Conservation (phyloP, 495 filamentous ascomycete species). For the Staphylotrichum longicolle region DNA sequence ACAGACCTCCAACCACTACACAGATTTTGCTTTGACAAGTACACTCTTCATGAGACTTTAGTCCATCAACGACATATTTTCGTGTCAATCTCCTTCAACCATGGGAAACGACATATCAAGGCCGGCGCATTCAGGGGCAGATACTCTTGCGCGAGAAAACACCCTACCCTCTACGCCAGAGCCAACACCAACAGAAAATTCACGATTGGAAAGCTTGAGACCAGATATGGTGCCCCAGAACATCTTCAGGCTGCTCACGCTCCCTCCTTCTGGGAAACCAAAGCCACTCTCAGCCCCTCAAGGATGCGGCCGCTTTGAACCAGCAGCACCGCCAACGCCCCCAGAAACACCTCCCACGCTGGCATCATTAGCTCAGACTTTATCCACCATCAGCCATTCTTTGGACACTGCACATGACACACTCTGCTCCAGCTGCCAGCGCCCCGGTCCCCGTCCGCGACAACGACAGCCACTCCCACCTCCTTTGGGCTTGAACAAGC, state of each 20-base stretch:
- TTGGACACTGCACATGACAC: background rate
- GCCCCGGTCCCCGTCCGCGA: background rate
- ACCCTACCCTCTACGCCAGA: background rate
- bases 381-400: too few species aligned
- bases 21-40: too few species aligned
- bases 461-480: background rate
- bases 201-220: background rate
- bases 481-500: too few species aligned
- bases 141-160: background rate
- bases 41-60: too few species aligned
- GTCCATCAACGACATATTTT: too few species aligned
- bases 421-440: conserved; percentile 11
- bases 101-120: conserved; percentile 5
- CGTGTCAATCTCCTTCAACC: background rate
- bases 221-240: background rate
- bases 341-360: background rate
- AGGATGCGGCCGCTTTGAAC: background rate
- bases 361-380: too few species aligned
- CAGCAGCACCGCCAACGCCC: conserved; percentile 1
- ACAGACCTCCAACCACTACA: too few species aligned
- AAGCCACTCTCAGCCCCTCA: background rate
- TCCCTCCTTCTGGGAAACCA: background rate
- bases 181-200: background rate
- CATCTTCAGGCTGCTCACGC: background rate
- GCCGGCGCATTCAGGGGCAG: background rate